phyloP scores from a whole-genome alignment of 495 filamentous ascomycete genomes.

The Delitschia confertaspora region DNA sequence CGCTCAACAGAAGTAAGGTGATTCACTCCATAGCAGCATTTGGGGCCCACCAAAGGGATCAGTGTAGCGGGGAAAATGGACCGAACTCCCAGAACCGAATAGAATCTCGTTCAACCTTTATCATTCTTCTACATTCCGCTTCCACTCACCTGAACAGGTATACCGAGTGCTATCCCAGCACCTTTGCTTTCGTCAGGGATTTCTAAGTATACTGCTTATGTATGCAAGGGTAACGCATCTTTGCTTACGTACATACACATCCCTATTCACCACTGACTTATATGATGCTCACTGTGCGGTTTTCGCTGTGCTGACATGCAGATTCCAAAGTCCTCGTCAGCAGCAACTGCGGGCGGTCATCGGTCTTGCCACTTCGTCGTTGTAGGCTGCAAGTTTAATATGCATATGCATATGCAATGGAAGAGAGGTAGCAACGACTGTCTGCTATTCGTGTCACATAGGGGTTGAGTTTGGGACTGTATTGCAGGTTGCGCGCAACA shows the following conservation, averaged over 20 bases:
- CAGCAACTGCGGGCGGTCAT: constrained; percentile 67
- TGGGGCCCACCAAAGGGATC: too few species aligned
- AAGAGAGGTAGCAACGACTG: too few species aligned
- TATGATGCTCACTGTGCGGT: constrained; percentile 18
- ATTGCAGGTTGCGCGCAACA: too few species aligned
- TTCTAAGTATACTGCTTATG: not conserved
- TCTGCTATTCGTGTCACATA: too few species aligned
- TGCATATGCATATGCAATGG: too few species aligned
- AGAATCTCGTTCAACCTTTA: not conserved
- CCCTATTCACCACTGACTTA: constrained; percentile 8
- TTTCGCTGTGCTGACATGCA: constrained; percentile 28
- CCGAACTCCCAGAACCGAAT: not conserved
- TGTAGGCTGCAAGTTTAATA: too few species aligned
- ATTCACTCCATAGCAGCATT: too few species aligned
- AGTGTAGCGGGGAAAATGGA: too few species aligned
- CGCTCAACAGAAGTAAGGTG: too few species aligned
- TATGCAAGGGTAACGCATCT: not conserved
- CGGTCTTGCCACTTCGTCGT: constrained; percentile 61
- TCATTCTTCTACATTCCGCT: not conserved
- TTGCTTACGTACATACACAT: constrained; percentile 2
- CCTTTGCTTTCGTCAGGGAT: too few species aligned
- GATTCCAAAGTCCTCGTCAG: constrained; percentile 59
- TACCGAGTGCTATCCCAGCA: not conserved
- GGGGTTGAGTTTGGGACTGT: too few species aligned
- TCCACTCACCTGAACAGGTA: not conserved